Base-by-base conservation (phyloP, 2,329 filamentous ascomycete species). In the Nemania sp. region DNA sequence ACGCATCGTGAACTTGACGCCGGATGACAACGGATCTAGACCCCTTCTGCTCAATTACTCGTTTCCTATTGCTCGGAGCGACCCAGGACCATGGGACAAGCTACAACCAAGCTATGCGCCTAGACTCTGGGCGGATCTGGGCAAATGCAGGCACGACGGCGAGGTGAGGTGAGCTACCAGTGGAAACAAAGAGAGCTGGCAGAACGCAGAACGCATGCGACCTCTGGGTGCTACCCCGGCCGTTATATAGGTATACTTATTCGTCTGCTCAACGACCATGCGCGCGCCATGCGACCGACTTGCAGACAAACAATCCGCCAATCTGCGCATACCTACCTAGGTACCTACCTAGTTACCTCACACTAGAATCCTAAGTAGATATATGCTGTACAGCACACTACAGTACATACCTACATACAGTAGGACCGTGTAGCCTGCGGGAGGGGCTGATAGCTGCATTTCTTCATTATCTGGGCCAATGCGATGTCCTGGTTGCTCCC, bases 1-100 rank as follows among this genome's bases (percentile, higher is more conserved):
- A 64, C 72, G 73, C 77, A 79, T 79, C 35, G 54, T 70, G 62
- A 4, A 38, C 38, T 41, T 45, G 62, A 66, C 53, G 55, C 29
- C 13, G 29, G 26, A 24, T 32, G 24, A 41, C 27, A 45, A 47
- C 13, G 18, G 15, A 38, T 26, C n/a, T 62, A 35, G 38, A 27
- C 32, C 41, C 45, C 54, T 51, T 41, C 43, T 15, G 18, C 35
- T 60, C 61, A 70, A 71, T 47, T 58, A 29, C 41, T 53, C 38
- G 41, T 43, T 45, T 53, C 58, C 24, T 63, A 32, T 41, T 20
- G n/a, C 29, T 32, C 5, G n/a, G n/a, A 32, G 52, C 53, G 57
- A 56, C 60, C 63, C 32, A 58, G 62, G 26, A 56, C 45, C 29
- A 59, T 26, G 57, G 35, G 24, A 52, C 57, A 61, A 58, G 58